A percentile compares a stretch with the other conserved stretches of the same genome.
Evolutionary conservation across 2,329 filamentous ascomycete species (phyloP).

Genomic region (Sclerotinia minor): DNA sequence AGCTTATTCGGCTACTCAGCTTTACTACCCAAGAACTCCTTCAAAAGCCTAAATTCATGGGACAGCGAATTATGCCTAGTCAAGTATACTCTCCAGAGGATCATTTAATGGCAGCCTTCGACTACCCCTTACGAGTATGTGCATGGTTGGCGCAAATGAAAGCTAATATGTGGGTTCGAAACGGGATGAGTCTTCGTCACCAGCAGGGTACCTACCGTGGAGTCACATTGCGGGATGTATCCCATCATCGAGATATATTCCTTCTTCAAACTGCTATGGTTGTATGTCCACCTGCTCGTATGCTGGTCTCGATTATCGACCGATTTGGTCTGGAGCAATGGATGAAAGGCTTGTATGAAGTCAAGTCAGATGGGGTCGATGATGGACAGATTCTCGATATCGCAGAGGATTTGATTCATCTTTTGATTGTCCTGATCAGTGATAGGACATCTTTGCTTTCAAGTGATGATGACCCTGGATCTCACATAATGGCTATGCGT

Average conservation of each 20-base stretch:
- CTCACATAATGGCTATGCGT: conserved; percentile 71
- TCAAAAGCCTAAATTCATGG: conserved; percentile 63
- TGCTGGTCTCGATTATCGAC: conserved; percentile 87
- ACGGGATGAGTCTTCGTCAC: conserved; percentile 92
- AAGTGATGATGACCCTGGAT: conserved; percentile 62
- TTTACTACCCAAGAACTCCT: conserved; percentile 72
- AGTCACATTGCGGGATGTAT: conserved; percentile 84
- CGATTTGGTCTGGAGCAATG: conserved; percentile 86
- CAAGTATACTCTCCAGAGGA: conserved; percentile 68
- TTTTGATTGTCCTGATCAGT: conserved; percentile 86
- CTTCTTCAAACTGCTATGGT: conserved; percentile 89
- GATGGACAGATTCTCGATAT: conserved; percentile 87
- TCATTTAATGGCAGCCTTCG: conserved; percentile 82
- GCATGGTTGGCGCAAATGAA: conserved; percentile 98
- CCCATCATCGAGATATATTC: conserved; percentile 93
- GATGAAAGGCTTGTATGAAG: conserved; percentile 80
- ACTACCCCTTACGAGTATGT: conserved; percentile 89
- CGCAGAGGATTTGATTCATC: conserved; percentile 91
- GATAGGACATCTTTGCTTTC: conserved; percentile 81
- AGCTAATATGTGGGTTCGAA: conserved; percentile 97
- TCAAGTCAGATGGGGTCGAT: conserved; percentile 73
- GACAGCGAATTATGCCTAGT: conserved; percentile 54
- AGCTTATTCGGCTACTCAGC: conserved; percentile 67
- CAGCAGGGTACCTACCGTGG: conserved; percentile 93
- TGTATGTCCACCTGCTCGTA: conserved; percentile 76